Percentiles rank a stretch among this genome's conserved stretches.
Evolutionary conservation across 805 yeast genomes (phyloP).

Genomic region (Ogataea paraovalis): DNA sequence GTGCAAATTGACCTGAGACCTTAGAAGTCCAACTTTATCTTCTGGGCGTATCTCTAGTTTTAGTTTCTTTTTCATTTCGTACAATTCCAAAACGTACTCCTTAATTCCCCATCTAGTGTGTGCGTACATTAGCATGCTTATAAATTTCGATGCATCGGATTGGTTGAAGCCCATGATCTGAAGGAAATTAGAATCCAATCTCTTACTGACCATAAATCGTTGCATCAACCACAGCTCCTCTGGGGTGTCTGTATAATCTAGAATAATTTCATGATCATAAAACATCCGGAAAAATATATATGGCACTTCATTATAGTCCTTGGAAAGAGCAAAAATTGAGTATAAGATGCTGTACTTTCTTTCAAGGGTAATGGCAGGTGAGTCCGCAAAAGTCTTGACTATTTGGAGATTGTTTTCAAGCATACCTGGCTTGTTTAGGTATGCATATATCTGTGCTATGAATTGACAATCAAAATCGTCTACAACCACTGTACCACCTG

Average conservation of each 20-base stretch:
- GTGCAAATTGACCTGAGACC: conserved; percentile 10
- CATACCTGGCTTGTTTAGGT: background rate
- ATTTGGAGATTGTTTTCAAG: background rate
- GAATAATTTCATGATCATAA: conserved; percentile 4
- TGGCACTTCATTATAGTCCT: background rate
- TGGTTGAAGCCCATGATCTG: conserved; percentile 3
- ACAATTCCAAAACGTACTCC: conserved; percentile 10
- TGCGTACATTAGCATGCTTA: conserved; percentile 19
- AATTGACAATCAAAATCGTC: conserved; percentile 1
- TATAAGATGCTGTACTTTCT: background rate
- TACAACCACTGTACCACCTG: background rate
- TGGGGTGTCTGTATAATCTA: conserved; percentile 7
- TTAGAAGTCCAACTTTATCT: conserved; percentile 21
- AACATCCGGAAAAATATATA: background rate
- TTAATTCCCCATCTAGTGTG: conserved; percentile 23
- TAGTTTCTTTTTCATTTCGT: conserved; percentile 8
- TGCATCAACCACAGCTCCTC: conserved; percentile 3
- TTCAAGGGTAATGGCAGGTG: background rate
- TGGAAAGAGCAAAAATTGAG: background rate
- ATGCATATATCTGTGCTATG: background rate
- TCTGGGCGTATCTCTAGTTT: conserved; percentile 4
- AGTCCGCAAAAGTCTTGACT: background rate
- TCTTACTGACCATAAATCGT: background rate
- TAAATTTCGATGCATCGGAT: conserved; percentile 5
- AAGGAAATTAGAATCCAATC: conserved; percentile 10